Conservation (phyloP, 495 filamentous ascomycete species). For the Geopyxis carbonaria region DNA sequence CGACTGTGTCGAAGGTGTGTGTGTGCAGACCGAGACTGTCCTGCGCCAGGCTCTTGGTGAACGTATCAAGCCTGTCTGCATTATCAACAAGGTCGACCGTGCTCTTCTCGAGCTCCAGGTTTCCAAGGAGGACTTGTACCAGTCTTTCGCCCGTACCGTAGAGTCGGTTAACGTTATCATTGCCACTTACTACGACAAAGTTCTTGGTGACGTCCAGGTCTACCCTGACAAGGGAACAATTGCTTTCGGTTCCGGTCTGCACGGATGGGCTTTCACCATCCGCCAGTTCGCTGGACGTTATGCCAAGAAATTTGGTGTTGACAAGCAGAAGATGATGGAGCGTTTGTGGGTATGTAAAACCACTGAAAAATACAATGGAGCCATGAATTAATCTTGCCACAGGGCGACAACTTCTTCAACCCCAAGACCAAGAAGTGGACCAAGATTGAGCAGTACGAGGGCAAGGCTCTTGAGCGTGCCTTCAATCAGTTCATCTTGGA, state of each 20-base stretch:
- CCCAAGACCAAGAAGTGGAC: slow-evolving; percentile 99
- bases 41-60: slow-evolving; percentile 97
- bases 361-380: background rate
- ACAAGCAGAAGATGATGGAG: slow-evolving; percentile 99
- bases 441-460: slow-evolving; percentile 61
- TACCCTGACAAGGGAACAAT: slow-evolving; percentile 92
- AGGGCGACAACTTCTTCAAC: slow-evolving; percentile 99
- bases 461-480: slow-evolving; percentile 81
- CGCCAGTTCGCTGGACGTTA: slow-evolving; percentile 93
- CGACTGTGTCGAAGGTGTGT: slow-evolving; percentile 98
- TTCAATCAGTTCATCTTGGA: slow-evolving; percentile 99
- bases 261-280: slow-evolving; percentile 99
- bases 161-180: slow-evolving; percentile 99
- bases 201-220: slow-evolving; percentile 93
- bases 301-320: slow-evolving; percentile 99
- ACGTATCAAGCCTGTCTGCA: slow-evolving; percentile 98
- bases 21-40: slow-evolving; percentile 99
- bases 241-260: slow-evolving; percentile 98
- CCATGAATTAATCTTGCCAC: slow-evolving; percentile 16
- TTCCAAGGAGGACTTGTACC: slow-evolving; percentile 97
- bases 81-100: slow-evolving; percentile 99
- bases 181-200: slow-evolving; percentile 94
- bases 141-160: slow-evolving; percentile 97
- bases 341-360: slow-evolving; percentile 71
- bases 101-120: slow-evolving; percentile 96